Evolutionary conservation across 768 basidiomycete genomes (phyloP).

Genomic region (Coprinopsis marcescibilis): DNA sequence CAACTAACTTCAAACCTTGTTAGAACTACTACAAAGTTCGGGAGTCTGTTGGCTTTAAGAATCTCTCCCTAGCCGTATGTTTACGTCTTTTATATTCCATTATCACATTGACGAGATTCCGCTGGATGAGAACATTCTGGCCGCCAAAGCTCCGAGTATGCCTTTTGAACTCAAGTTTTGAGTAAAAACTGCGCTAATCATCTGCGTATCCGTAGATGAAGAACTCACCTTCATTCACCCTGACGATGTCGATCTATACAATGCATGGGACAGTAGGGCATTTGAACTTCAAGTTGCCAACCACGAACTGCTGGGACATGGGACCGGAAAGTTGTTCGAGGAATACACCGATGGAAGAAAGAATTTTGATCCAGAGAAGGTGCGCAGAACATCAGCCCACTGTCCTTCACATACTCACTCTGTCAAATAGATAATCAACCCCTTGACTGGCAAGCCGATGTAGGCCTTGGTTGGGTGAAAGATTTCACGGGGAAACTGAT

Average conservation of each 20-base stretch:
- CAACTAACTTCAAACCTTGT: not conserved
- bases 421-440: constrained; percentile 65
- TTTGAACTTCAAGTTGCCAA: constrained; percentile 90
- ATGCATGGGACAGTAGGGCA: constrained; percentile 69
- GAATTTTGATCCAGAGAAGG: constrained; percentile 77
- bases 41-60: constrained; percentile 82
- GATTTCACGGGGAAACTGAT: no score
- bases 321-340: constrained; percentile 77
- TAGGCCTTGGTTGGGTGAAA: no score
- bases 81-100: no score
- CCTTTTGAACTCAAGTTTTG: no score
- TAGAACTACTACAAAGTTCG: constrained; percentile 83
- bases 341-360: constrained; percentile 69
- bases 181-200: no score
- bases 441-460: constrained; percentile 73
- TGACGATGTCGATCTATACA: constrained; percentile 68
- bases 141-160: constrained; percentile 85
- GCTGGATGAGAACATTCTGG: constrained; percentile 85
- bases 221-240: constrained; percentile 79
- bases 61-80: constrained; percentile 74
- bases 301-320: constrained; percentile 84
- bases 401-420: not conserved
- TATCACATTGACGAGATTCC: no score
- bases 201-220: constrained; percentile 42
- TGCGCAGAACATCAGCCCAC: constrained; percentile 14